Percentiles rank a stretch among this genome's conserved stretches.
Conservation (phyloP, 2,329 filamentous ascomycete genomes). For the Aureobasidium musti region DNA sequence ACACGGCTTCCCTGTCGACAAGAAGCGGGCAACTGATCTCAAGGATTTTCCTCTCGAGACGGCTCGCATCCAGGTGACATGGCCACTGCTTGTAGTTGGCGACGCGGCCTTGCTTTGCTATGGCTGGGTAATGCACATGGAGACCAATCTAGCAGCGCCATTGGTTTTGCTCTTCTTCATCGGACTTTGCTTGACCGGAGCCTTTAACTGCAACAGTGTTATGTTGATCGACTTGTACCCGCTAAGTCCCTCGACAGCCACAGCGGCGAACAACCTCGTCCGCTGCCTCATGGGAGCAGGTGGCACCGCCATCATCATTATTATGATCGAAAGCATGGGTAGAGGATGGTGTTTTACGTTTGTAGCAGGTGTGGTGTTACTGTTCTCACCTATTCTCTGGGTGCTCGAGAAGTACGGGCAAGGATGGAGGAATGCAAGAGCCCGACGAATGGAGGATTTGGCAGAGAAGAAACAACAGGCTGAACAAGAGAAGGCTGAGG, state of each 20-base stretch:
- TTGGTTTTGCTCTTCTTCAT: constrained; percentile 56
- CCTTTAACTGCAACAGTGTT: constrained; percentile 54
- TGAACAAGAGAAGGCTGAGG: constrained; percentile 14
- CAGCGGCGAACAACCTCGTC: constrained; percentile 43
- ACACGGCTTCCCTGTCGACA: constrained; percentile 62
- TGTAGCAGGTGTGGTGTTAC: constrained; percentile 45
- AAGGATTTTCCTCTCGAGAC: constrained; percentile 55
- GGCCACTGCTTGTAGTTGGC: constrained; percentile 43
- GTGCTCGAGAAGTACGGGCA: constrained; percentile 47
- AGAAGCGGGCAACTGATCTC: constrained; percentile 59
- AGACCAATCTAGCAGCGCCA: constrained; percentile 45
- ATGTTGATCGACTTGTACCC: constrained; percentile 49
- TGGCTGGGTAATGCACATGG: constrained; percentile 47
- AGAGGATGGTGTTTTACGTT: constrained; percentile 53
- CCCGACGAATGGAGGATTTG: constrained; percentile 37
- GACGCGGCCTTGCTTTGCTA: constrained; percentile 44
- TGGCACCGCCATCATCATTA: constrained; percentile 44
- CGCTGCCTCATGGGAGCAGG: constrained; percentile 45
- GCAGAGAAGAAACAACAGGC: constrained; percentile 30
- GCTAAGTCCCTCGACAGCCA: constrained; percentile 45
- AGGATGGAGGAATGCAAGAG: constrained; percentile 48
- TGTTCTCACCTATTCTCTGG: constrained; percentile 47
- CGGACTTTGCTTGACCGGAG: constrained; percentile 58
- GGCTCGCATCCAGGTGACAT: constrained; percentile 46
- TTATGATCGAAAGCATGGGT: constrained; percentile 48